Percentiles rank a stretch among this genome's conserved stretches.
phyloP scores from a whole-genome alignment of 768 basidiomycete species.

The Ramaria sp. region DNA sequence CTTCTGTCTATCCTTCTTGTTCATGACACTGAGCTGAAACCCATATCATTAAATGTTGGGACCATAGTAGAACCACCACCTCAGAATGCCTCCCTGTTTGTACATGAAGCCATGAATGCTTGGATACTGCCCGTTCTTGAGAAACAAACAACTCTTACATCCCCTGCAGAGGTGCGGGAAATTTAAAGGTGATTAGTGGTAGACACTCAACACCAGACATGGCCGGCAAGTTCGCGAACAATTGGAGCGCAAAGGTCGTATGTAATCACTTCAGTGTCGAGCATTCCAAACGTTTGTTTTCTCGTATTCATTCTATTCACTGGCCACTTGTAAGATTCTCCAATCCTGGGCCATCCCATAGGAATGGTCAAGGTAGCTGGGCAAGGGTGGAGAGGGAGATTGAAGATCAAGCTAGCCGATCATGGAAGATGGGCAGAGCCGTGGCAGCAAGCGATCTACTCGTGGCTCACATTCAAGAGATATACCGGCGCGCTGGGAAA shows the following conservation, averaged over 20 bases:
- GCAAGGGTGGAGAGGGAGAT: conserved; percentile 46
- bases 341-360: conserved; percentile 39
- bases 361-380: conserved; percentile 23
- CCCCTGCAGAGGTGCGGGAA: conserved; percentile 40
- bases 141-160: conserved; percentile 26
- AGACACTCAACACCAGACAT: conserved; percentile 75
- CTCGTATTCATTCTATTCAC: background rate
- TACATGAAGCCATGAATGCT: conserved; percentile 80
- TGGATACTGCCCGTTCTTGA: conserved; percentile 50
- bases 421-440: conserved; percentile 42
- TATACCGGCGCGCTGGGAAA: no score
- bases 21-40: conserved; percentile 3
- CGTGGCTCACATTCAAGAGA: conserved; percentile 9
- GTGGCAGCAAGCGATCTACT: conserved; percentile 18
- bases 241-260: conserved; percentile 51
- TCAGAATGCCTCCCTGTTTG: conserved; percentile 45
- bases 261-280: conserved; percentile 60
- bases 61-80: conserved; percentile 18
- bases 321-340: conserved; percentile 15
- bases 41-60: conserved; percentile 21
- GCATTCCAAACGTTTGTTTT: background rate
- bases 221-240: conserved; percentile 67
- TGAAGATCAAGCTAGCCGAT: conserved; percentile 48
- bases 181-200: conserved; percentile 47
- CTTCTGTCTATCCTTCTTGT: conserved; percentile 16